A percentile compares a stretch with the other conserved stretches of the same genome.
Evolutionary conservation across 257 asterid genomes (phyloP).

Genomic region (Solanum virginianum): DNA sequence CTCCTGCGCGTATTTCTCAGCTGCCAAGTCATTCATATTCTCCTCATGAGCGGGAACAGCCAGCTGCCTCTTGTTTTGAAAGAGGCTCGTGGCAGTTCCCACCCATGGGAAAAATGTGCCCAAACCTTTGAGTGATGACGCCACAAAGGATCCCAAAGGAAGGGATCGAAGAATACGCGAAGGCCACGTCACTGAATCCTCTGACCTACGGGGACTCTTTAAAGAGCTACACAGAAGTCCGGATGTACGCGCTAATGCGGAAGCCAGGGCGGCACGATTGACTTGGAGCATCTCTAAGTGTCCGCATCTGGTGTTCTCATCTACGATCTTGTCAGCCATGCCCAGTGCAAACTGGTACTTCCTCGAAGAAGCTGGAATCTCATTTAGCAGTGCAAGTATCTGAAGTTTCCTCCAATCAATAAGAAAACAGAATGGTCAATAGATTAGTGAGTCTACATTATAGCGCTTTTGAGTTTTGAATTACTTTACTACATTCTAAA

Average conservation of each 20-base stretch:
- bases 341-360: conserved; percentile 23
- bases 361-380: conserved; percentile 24
- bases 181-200: conserved; percentile 5
- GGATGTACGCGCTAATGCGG: conserved; percentile 14
- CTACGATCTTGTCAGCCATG: conserved; percentile 23
- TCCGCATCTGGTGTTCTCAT: conserved; percentile 12
- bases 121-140: not conserved
- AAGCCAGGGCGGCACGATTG: conserved; percentile 14
- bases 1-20: conserved; percentile 22
- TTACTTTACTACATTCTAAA: not conserved
- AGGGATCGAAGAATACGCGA: not conserved
- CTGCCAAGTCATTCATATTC: not conserved
- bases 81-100: not conserved
- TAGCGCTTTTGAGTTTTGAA: not conserved
- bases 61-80: not conserved
- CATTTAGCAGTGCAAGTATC: conserved; percentile 9
- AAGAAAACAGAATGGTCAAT: not conserved
- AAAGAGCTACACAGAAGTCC: conserved; percentile 5
- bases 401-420: not conserved
- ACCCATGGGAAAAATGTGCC: conserved; percentile 5
- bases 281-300: conserved; percentile 16
- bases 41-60: not conserved
- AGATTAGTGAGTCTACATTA: not conserved
- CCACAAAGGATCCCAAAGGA: conserved; percentile 10
- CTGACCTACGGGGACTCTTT: not conserved